Evolutionary conservation across 1,139 yeast species (phyloP), one percentile per base, ranked within the genome.

Genomic region (Kluyveromyces sp.): DNA sequence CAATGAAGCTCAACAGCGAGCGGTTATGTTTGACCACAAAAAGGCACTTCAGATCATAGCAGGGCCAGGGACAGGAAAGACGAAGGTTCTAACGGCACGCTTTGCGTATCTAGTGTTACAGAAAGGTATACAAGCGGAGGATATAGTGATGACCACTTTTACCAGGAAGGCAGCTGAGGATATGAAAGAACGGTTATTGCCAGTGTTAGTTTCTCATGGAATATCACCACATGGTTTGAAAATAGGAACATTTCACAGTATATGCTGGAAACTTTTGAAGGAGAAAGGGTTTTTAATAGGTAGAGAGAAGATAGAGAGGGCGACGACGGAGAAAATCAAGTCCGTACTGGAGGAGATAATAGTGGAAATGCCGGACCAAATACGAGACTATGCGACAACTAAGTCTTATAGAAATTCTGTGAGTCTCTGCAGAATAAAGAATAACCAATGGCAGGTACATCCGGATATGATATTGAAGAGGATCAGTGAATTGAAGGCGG

Each of bases 1-100:
- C 48, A 88, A 88, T 58, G 60, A 55, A 0, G 73, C 73, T 34
- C 96, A 88, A 61, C 55, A 54, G 7, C 54, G 63, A 45, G 95
- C 95, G 0, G 92, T 82, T 1, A 69, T 74, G n/a, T 64, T 53
- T 1, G 71, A 80, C 3, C 76, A 83, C 0, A 57, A 69, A 2
- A 58, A 66, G 25, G 78, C 79, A 29, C 68, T 88, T 37, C 95
- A 87, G 60, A 79, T 90, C 30, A 73, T 89, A 33, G 97, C 97
- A 0, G 97, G 97, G 0, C 97, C 97, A 0, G 97, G 97, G 2
- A 84, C 81, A 2, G 90, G 90, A 4, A 85, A 89, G 63, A 89
- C 97, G 3, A 85, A 81, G 58, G 90, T 90, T 2, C 67, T 90
- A 39, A 80, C 87, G 0, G 73, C 89, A 1, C 71, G 96, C 41